Evolutionary conservation across 1,139 yeast species (phyloP).

Genomic region (Kluyveromyces marxianus): DNA sequence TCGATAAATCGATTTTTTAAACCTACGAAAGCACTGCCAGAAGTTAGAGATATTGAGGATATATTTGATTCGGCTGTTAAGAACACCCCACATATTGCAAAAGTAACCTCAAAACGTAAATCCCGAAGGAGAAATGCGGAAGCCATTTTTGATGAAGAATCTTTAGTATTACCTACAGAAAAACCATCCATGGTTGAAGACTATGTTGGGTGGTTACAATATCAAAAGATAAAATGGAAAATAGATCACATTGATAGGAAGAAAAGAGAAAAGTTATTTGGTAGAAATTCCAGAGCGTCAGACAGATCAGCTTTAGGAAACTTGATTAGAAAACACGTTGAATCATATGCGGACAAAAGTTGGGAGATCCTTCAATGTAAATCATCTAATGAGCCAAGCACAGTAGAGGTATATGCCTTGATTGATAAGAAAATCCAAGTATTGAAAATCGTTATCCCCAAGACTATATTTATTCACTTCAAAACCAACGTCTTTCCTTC

Average conservation of each 20-base stretch:
- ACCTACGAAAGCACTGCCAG: constrained; percentile 30
- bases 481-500: constrained; percentile 42
- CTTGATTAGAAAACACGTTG: constrained; percentile 72
- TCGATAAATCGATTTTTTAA: constrained; percentile 53
- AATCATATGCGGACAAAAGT: constrained; percentile 59
- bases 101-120: constrained; percentile 42
- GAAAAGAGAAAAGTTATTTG: constrained; percentile 73
- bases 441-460: constrained; percentile 66
- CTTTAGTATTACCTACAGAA: constrained; percentile 42
- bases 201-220: constrained; percentile 66
- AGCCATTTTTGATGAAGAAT: constrained; percentile 32
- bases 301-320: constrained; percentile 50
- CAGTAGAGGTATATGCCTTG: constrained; percentile 61
- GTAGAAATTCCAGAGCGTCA: constrained; percentile 47
- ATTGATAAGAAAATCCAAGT: constrained; percentile 70
- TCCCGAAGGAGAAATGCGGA: constrained; percentile 31
- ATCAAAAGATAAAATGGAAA: constrained; percentile 83
- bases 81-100: constrained; percentile 36
- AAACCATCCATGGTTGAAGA: constrained; percentile 72
- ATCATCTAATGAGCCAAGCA: constrained; percentile 57
- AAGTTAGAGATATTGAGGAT: constrained; percentile 72
- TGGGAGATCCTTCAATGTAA: constrained; percentile 84
- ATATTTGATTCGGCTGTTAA: constrained; percentile 30
- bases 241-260: constrained; percentile 62
- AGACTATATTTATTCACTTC: constrained; percentile 62